Evolutionary conservation across 345 rosid genomes (phyloP), one percentile per base, ranked within the genome.

Genomic region (Camelina neglecta): DNA sequence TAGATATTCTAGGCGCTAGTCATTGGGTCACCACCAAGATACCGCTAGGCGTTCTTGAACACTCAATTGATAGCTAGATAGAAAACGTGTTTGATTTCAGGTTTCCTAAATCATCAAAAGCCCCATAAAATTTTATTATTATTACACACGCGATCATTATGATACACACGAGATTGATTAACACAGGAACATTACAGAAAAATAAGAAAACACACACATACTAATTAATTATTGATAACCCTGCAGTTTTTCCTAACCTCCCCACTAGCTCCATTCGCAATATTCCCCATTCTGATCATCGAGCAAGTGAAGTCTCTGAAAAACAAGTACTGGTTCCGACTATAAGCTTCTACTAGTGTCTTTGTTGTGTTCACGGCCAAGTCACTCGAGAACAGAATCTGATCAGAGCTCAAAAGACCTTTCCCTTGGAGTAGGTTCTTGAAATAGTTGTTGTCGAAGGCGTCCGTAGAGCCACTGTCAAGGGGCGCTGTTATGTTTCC

Each of bases 201-300:
- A 41, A 29, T 4, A 26, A 11, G 3, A 53, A 69, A 53, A 66
- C 11, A 47, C 42, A 58, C 58, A 69, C 50, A 35, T 1, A 7
- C 7, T 35, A 35, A 72, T 33, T 50, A 78, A 3, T n/a, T 66
- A 65, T 88, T 88, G 16, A 83, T 80, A 60, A 74, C 83, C 81
- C 88, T 83, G 73, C 97, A 88, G 64, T 80, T 85, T 65, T 73
- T 80, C 73, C 96, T 75, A 61, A 92, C 84, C 77, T 92, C 80
- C 23, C 97, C 93, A 15, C 55, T 45, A 7, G 83, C 38, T 45
- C 92, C 93, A 1, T 85, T 89, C 18, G 83, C 80, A 12, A 90
- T 80, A 77, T 78, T 85, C 39, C 92, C 92, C 97, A 92, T 85
- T 72, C 69, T 90, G 68, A 92, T 81, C 96, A 92, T 87, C 31